Conservation (phyloP, 805 yeast genomes). For the Kurtzmaniella cleridarum region DNA sequence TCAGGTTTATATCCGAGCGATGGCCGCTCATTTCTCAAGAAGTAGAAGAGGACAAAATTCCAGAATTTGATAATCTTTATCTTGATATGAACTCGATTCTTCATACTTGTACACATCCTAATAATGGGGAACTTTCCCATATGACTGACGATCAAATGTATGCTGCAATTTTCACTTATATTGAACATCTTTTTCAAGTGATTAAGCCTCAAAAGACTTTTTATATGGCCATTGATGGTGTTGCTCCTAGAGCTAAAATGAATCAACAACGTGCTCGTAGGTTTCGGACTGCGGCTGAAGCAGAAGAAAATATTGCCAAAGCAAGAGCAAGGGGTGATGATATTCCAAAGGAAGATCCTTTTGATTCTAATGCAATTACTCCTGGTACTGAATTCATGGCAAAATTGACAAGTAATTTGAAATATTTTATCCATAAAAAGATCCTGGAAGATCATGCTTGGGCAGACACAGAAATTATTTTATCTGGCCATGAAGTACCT, state of each 20-base stretch:
- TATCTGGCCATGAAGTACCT: conserved; percentile 94
- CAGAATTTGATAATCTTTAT: conserved; percentile 92
- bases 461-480: conserved; percentile 69
- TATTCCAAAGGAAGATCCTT: conserved; percentile 77
- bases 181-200: conserved; percentile 85
- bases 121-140: conserved; percentile 56
- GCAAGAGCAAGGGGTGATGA: conserved; percentile 70
- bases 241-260: conserved; percentile 98
- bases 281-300: conserved; percentile 89
- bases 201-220: conserved; percentile 83
- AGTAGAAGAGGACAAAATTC: conserved; percentile 59
- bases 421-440: conserved; percentile 84
- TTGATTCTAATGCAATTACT: conserved; percentile 88
- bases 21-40: conserved; percentile 94
- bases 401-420: conserved; percentile 71
- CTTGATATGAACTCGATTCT: conserved; percentile 97
- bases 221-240: conserved; percentile 98
- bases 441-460: conserved; percentile 82
- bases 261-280: conserved; percentile 96
- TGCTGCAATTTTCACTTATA: conserved; percentile 87
- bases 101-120: conserved; percentile 88
- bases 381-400: conserved; percentile 98
- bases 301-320: conserved; percentile 70
- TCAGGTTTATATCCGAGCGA: conserved; percentile 94
- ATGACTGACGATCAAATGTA: conserved; percentile 88